Evolutionary conservation across 2,329 filamentous ascomycete species (phyloP), one percentile per base, ranked within the genome.

Genomic region (Polytolypa hystricis): DNA sequence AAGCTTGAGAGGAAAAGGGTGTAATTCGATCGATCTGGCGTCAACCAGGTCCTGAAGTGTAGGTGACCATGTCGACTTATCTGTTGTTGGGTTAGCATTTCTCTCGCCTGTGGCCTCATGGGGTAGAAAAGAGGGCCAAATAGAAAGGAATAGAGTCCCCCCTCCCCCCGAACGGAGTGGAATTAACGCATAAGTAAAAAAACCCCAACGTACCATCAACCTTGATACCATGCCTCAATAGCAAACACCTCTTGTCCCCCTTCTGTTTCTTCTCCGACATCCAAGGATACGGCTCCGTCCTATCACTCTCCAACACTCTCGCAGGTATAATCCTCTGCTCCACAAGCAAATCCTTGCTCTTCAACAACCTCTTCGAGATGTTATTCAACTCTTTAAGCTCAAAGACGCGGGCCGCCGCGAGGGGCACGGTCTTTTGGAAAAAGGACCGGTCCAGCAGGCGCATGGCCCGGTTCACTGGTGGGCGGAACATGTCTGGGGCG

Each of bases 381-480:
- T 69, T 72, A 16, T 79, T 72, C 38, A 96, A 85, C 49, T 85
- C 74, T 47, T 76, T 81, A 42, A 73, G 73, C 54, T 91, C 81
- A 45, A 75, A 73, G 30, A 96, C 68, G 25, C 81, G 74, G 5
- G 86, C 89, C 2, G 86, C 87, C 6, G 85, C 74, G 16, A 89
- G 67, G 16, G 80, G 77, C 38, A 94, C 65, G 1, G 71, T 82
- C 57, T 80, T 84, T 35, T 74, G 69, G 65, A 96, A 96, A 45
- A 93, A 79, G 11, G 79, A 71, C 47, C 84, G 79, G 64, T 98
- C 87, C 45, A 98, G 75, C 33, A 74, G 73, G 54, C 78, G 78
- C 66, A 84, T 83, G 41, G 80, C 78, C 57, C 83, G 81, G 50
- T 89, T 80, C 41, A 86, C 69, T 16, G 87, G 86, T 31, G 86